Evolutionary conservation across 2,329 filamentous ascomycete genomes (phyloP).

Genomic region (Calonectria leucothoes): DNA sequence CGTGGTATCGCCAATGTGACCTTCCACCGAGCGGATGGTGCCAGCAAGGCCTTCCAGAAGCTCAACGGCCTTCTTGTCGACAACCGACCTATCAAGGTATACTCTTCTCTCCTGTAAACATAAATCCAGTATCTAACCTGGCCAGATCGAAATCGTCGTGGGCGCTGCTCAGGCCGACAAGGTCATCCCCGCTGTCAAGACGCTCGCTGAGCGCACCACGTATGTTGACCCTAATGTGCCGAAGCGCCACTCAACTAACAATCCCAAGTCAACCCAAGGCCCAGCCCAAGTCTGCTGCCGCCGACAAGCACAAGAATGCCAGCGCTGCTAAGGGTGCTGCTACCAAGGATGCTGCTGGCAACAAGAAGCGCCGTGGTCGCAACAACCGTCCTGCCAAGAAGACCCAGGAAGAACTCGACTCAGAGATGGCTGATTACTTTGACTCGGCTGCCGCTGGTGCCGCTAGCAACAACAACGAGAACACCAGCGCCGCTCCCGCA

Average conservation of each 20-base stretch:
- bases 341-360: slow-evolving; percentile 60
- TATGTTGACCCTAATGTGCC: slow-evolving; percentile 53
- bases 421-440: slow-evolving; percentile 98
- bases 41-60: slow-evolving; percentile 83
- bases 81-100: slow-evolving; percentile 87
- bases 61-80: slow-evolving; percentile 94
- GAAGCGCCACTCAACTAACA: slow-evolving; percentile 24
- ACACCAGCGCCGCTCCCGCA: slow-evolving; percentile 59
- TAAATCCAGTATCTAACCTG: slow-evolving; percentile 36
- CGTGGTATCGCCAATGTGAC: slow-evolving; percentile 92
- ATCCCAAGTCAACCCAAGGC: slow-evolving; percentile 46
- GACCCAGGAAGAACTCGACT: slow-evolving; percentile 94
- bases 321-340: slow-evolving; percentile 57
- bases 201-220: slow-evolving; percentile 85
- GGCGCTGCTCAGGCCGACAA: slow-evolving; percentile 78
- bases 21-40: slow-evolving; percentile 84
- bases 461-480: slow-evolving; percentile 56
- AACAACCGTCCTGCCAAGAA: slow-evolving; percentile 80
- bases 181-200: slow-evolving; percentile 73
- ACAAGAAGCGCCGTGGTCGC: slow-evolving; percentile 64
- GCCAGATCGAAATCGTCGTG: slow-evolving; percentile 89
- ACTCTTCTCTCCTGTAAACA: neutral
- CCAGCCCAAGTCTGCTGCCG: slow-evolving; percentile 84
- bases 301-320: slow-evolving; percentile 74
- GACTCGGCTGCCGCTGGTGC: slow-evolving; percentile 54